phyloP scores from a whole-genome alignment of 305 asterid genomes.

The Fraxinus ornus region DNA sequence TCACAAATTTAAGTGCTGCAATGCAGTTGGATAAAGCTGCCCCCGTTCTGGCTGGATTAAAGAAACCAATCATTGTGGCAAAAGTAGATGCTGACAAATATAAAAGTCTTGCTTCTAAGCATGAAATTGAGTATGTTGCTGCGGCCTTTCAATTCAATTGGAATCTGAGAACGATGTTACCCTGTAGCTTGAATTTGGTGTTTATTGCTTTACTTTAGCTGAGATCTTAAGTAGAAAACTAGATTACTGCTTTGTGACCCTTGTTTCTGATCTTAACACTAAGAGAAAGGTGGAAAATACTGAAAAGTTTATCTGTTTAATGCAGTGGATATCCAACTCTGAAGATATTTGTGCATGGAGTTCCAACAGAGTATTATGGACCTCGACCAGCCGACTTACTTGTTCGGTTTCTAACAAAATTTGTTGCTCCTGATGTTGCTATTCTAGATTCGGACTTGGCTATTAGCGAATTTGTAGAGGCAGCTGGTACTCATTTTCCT shows the following conservation, averaged over 20 bases:
- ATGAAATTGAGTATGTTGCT: conserved; percentile 68
- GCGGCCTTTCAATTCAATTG: conserved; percentile 14
- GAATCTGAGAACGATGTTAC: neutral
- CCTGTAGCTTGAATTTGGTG: neutral
- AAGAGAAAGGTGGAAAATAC: conserved; percentile 1
- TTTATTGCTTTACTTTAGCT: conserved; percentile 10
- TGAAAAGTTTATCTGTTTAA: conserved; percentile 28
- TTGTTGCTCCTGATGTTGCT: conserved; percentile 79
- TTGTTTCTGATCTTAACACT: neutral
- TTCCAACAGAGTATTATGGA: conserved; percentile 79
- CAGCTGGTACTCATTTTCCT: conserved; percentile 71
- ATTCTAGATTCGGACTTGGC: conserved; percentile 60
- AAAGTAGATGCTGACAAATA: conserved; percentile 86
- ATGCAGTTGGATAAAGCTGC: conserved; percentile 91
- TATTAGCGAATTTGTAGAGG: conserved; percentile 57
- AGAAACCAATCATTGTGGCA: conserved; percentile 71
- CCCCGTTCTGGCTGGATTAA: conserved; percentile 65
- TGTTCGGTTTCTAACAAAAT: conserved; percentile 54
- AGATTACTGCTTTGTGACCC: neutral
- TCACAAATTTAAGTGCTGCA: conserved; percentile 26
- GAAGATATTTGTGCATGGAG: conserved; percentile 85
- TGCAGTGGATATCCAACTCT: conserved; percentile 94
- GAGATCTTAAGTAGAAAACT: neutral
- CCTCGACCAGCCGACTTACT: conserved; percentile 80
- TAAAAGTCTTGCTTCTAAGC: conserved; percentile 56